Base-by-base conservation (phyloP, 108 stramenopile genomes). In the Parmales sp. region DNA sequence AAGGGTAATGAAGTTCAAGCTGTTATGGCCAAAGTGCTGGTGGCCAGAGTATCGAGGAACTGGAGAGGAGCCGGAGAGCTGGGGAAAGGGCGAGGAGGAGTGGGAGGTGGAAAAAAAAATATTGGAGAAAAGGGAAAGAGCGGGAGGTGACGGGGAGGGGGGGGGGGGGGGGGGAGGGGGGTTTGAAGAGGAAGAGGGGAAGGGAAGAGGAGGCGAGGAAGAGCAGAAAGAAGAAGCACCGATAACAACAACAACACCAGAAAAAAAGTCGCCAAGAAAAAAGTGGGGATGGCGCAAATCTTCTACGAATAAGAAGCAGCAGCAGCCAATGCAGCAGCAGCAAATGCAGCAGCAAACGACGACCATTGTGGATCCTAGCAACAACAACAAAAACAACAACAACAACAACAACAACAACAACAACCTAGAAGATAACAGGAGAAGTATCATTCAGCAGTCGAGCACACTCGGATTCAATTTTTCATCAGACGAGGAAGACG, bases 1-100 rank as follows among this genome's bases (percentile, higher is more conserved):
- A 16, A 60, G 31, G n/a, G 54, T 60, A 3, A 60, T 60, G 54
- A 60, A 60, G 54, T 34, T 60, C 28, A 60, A 60, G 54, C 54
- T 60, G 29, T 16, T 34, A 1, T 60, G 54, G 54, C 54, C 54
- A 16, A 60, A 60, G 26, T 3, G 31, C 0, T 60, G 54, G 54
- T 34, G 36, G n/a, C 54, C 54, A 43, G 26, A 34, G 3, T 60
- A 19, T 1, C 29, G 54, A 16, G 54, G 54, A 16, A 34, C 36
- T 1, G n/a, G 11, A 5, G 54, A 34, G 3, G 54, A 60, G 13
- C 29, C 26, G 26, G 31, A 34, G 26, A 60, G 54, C 20, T 60
- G 54, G 54, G 54, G 54, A 2, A 60, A 60, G 54, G n/a, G n/a
- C n/a, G n/a, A n/a, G n/a, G n/a, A 43, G 13, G 41, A 43, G 41